Evolutionary conservation across 1,284 basidiomycete species (phyloP), one percentile per base, ranked within the genome.

Genomic region (Cryptococcus wingfieldii): DNA sequence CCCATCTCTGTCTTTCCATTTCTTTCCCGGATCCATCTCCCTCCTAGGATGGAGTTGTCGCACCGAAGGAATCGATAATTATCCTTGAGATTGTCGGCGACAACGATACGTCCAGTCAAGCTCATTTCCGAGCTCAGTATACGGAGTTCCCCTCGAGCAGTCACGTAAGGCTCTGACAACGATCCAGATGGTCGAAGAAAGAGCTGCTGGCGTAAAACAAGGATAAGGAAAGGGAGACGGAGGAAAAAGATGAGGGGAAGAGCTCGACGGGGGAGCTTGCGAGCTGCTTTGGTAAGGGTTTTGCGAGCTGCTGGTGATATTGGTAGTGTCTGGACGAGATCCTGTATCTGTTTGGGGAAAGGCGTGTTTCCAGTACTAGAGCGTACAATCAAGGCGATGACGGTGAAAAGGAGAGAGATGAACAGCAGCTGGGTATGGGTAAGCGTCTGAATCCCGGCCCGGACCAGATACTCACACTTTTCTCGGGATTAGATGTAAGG

Each of bases 1-100:
- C 90, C 88, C 47, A 75, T 64, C 62, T 70, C 79, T 8, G 65
- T 66, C 13, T 28, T 79, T 78, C 34, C 72, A 70, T 49, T 27
- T 6, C 51, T 37, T 23, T 58, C 42, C 47, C 58, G 58, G n/a
- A 86, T 83, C 93, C 93, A 96, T 46, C 88, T 83, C 3, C 92
- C 93, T 2, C 92, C 92, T 4, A 97, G 79, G 19, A 96, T 80
- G 3, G 89, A 90, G 73, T 95, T 90, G 46, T 90, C 89, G 31
- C 86, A 90, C 14, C 93, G 83, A 41, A 97, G 78, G 70, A 88
- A 94, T 45, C 92, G 82, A 59, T 89, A 80, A 8, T 84, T 83
- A 60, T 84, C 62, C 39, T 73, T 75, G 2, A 84, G 68, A 37
- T 84, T 79, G 64, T 94, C 88, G 18, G 84, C 90, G 7, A 94